Conservation (phyloP, 169 alveolate species). For the Plasmodium sp. region DNA sequence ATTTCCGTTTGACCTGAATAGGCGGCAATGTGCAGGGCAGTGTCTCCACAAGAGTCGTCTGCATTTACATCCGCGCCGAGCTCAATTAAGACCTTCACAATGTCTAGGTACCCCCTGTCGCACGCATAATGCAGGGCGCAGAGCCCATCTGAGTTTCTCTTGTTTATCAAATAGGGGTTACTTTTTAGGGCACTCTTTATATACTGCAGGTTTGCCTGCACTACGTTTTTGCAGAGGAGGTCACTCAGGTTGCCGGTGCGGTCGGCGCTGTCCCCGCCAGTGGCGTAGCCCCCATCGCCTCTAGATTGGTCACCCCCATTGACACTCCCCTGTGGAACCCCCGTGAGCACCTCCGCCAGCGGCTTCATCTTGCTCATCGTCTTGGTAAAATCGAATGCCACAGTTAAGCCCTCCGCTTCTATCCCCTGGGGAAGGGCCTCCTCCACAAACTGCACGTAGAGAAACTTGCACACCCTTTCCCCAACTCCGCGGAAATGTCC, state of each 20-base stretch:
- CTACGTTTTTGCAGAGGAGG: slow-evolving; percentile 25
- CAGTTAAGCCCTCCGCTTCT: not conserved
- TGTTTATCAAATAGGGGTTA: slow-evolving; percentile 38
- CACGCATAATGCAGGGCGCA: slow-evolving; percentile 80
- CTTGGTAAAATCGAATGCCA: not conserved
- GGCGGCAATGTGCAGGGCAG: slow-evolving; percentile 43
- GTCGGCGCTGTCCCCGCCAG: not conserved
- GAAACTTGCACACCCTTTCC: slow-evolving; percentile 32
- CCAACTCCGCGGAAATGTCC: slow-evolving; percentile 9
- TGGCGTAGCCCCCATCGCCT: not conserved
- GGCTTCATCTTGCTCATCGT: slow-evolving; percentile 56
- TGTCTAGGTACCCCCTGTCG: slow-evolving; percentile 76
- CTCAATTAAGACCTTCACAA: slow-evolving; percentile 65
- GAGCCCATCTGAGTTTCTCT: slow-evolving; percentile 75
- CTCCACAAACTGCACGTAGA: slow-evolving; percentile 31
- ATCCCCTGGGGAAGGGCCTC: slow-evolving; percentile 35
- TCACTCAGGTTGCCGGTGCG: not conserved
- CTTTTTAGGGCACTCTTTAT: slow-evolving; percentile 17
- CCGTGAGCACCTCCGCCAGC: not conserved
- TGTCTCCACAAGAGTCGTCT: slow-evolving; percentile 70
- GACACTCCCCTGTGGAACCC: not conserved
- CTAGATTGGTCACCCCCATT: not conserved
- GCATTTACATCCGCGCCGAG: slow-evolving; percentile 66
- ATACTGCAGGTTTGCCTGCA: not conserved
- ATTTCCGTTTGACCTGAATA: slow-evolving; percentile 28